Evolutionary conservation across 1,139 yeast genomes (phyloP).

Genomic region (Sugiyamaella xylanicola): DNA sequence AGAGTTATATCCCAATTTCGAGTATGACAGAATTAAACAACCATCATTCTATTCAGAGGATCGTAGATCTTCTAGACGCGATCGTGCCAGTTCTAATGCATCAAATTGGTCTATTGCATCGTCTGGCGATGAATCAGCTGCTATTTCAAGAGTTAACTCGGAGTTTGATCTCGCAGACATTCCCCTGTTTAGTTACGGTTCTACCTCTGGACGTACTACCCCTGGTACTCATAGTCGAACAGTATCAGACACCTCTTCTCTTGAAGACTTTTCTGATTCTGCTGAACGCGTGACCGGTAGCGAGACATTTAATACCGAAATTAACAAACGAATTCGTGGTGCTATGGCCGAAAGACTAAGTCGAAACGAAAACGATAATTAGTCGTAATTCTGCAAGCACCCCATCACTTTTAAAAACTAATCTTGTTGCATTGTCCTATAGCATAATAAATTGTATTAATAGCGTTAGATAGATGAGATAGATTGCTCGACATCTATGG

Average conservation of each 20-base stretch:
- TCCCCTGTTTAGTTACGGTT: slow-evolving; percentile 48
- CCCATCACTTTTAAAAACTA: background rate
- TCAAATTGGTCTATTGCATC: slow-evolving; percentile 32
- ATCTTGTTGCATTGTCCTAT: slow-evolving; percentile 10
- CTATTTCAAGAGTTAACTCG: slow-evolving; percentile 56
- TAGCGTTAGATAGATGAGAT: slow-evolving; percentile 3
- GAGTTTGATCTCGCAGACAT: slow-evolving; percentile 57
- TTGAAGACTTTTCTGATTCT: slow-evolving; percentile 17
- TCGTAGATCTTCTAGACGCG: slow-evolving; percentile 1
- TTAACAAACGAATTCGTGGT: slow-evolving; percentile 36
- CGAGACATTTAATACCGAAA: slow-evolving; percentile 34
- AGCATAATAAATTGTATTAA: slow-evolving; percentile 7
- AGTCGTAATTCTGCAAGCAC: no score
- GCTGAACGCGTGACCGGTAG: slow-evolving; percentile 26
- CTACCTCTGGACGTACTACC: slow-evolving; percentile 20
- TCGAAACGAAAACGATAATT: slow-evolving; percentile 13
- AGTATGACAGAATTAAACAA: slow-evolving; percentile 40
- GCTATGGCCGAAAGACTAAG: slow-evolving; percentile 35
- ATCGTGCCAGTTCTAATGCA: slow-evolving; percentile 24
- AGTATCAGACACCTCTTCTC: slow-evolving; percentile 20
- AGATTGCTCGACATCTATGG: background rate
- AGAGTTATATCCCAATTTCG: slow-evolving; percentile 73
- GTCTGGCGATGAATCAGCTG: slow-evolving; percentile 46
- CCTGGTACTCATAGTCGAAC: slow-evolving; percentile 18
- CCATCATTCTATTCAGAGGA: slow-evolving; percentile 14